These are phyloP conservation scores for Apiotrichum porosum DNA, from an alignment of 1,284 basidiomycete species.

Conservation along the genomic window DNA sequence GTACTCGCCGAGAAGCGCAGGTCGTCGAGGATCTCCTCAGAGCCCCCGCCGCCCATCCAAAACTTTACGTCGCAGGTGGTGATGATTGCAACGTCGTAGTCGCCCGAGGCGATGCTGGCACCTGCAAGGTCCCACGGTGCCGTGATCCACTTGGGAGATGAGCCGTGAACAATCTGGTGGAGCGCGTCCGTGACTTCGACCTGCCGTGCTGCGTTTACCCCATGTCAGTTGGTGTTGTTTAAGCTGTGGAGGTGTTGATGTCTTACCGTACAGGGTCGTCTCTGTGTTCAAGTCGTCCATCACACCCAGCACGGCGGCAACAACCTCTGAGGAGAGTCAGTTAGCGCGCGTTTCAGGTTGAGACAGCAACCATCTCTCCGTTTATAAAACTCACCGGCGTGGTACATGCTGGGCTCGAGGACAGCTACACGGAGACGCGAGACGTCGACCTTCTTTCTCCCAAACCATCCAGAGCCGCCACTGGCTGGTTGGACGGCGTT, in stretches of 20 bases:
- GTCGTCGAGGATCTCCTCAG: background rate
- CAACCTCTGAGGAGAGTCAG: background rate
- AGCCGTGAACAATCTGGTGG: no score
- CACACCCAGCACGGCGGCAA: background rate
- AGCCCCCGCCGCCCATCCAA: background rate
- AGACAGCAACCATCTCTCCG: no score
- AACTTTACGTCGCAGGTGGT: constrained; percentile 1
- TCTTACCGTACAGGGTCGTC: background rate
- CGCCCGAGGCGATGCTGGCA: background rate
- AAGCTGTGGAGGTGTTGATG: no score
- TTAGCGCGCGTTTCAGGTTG: no score
- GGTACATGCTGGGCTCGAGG: background rate
- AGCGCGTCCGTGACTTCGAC: no score
- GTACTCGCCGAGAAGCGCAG: background rate
- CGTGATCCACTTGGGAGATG: background rate
- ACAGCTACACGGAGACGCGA: background rate
- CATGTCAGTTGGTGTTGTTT: no score
- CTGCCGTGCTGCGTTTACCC: no score
- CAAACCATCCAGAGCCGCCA: no score
- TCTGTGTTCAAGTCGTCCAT: background rate
- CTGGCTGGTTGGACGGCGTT: no score
- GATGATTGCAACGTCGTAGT: background rate
- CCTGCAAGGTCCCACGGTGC: background rate
- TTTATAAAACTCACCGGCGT: background rate
- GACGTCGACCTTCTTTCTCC: background rate